A percentile compares a stretch with the other conserved stretches of the same genome.
phyloP scores from a whole-genome alignment of 805 yeast genomes.

The Candida methanosorbosa region DNA sequence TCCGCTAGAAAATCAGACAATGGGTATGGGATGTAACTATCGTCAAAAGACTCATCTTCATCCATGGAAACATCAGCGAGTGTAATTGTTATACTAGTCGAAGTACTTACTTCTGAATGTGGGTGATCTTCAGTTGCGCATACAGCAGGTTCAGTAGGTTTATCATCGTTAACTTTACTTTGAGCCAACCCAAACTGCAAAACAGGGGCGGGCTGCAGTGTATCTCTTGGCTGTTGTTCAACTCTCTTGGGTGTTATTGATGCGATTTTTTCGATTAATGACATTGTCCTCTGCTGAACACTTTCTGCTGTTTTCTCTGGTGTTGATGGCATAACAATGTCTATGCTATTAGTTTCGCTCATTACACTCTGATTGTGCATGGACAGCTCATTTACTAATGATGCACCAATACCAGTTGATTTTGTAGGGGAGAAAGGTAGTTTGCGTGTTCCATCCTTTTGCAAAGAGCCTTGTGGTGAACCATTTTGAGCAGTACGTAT shows the following conservation, averaged over 20 bases:
- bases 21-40: constrained; percentile 19
- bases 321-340: background rate
- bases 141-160: constrained; percentile 9
- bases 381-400: too few species aligned
- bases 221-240: too few species aligned
- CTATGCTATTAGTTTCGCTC: background rate
- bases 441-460: too few species aligned
- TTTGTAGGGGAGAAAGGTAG: too few species aligned
- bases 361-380: too few species aligned
- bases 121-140: constrained; percentile 21
- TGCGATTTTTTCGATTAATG: constrained; percentile 4
- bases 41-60: constrained; percentile 15
- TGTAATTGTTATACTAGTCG: too few species aligned
- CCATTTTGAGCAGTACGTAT: constrained; percentile 12
- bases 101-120: constrained; percentile 18
- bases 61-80: constrained; percentile 12
- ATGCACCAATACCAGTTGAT: background rate
- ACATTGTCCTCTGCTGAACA: background rate
- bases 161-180: constrained; percentile 1
- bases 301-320: background rate
- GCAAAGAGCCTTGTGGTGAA: constrained; percentile 9
- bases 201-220: too few species aligned
- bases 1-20: constrained; percentile 18
- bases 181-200: too few species aligned
- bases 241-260: background rate